Conservation (phyloP, 257 asterid species). For the Solanum raphanifolium region DNA sequence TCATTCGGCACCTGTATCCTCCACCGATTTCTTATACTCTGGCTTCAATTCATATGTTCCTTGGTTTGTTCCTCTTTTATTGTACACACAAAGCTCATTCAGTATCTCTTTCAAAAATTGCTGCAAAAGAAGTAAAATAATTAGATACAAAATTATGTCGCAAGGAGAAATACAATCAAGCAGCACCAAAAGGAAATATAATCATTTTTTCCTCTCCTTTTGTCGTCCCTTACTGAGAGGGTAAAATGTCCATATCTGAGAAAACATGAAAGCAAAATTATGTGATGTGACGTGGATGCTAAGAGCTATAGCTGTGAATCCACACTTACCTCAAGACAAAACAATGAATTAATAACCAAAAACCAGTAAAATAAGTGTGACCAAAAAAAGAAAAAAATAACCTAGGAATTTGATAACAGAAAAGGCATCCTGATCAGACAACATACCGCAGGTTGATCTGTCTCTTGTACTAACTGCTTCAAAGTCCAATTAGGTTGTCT, state of each 20-base stretch:
- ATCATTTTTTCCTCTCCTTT: neutral
- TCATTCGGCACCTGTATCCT: constrained; percentile 65
- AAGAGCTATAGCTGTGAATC: neutral
- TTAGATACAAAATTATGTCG: neutral
- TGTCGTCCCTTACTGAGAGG: neutral
- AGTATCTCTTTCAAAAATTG: constrained; percentile 96
- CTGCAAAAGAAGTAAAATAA: constrained; percentile 31
- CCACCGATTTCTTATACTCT: constrained; percentile 89
- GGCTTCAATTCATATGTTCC: constrained; percentile 98
- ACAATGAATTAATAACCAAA: neutral
- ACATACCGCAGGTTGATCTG: constrained; percentile 95
- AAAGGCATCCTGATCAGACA: constrained; percentile 4
- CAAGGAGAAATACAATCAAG: neutral
- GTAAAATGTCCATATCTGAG: neutral
- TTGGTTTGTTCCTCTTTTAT: constrained; percentile 93
- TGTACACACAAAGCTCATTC: constrained; percentile 86
- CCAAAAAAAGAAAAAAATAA: neutral
- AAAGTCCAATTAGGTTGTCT: constrained; percentile 94
- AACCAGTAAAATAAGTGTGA: neutral
- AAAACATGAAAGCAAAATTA: neutral
- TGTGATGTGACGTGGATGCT: neutral
- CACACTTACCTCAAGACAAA: neutral
- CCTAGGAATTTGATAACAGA: neutral
- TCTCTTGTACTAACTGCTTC: constrained; percentile 90
- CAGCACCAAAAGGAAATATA: neutral